Evolutionary conservation across 2,329 filamentous ascomycete genomes (phyloP).

Genomic region (Lasiodiplodia hormozganensis): DNA sequence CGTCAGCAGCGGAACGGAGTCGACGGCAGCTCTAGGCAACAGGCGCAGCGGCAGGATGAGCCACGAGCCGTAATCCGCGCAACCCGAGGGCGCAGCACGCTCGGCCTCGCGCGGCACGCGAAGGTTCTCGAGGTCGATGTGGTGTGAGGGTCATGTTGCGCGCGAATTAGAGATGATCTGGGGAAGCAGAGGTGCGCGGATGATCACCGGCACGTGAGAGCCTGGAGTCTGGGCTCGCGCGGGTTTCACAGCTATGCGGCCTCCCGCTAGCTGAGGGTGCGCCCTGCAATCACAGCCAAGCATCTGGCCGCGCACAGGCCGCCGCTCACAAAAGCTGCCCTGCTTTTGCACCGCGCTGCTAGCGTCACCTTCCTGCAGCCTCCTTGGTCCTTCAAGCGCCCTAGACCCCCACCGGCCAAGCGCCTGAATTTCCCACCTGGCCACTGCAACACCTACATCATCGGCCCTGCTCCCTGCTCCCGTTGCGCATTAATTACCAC

Average conservation of each 20-base stretch:
- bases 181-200: slow-evolving; percentile 13
- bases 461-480: slow-evolving; percentile 24
- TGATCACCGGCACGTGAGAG: slow-evolving; percentile 2
- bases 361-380: slow-evolving; percentile 11
- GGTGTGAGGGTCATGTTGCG: slow-evolving; percentile 16
- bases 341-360: slow-evolving; percentile 22
- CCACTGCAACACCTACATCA: slow-evolving; percentile 24
- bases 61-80: background rate
- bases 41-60: background rate
- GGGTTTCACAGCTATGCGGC: slow-evolving; percentile 23
- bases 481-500: slow-evolving; percentile 26
- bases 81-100: background rate
- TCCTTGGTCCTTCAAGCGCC: slow-evolving; percentile 19
- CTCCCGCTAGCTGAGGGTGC: slow-evolving; percentile 17
- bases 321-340: slow-evolving; percentile 7
- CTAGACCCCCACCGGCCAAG: slow-evolving; percentile 24
- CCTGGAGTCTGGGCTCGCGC: slow-evolving; percentile 7
- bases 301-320: slow-evolving; percentile 16
- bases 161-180: slow-evolving; percentile 11
- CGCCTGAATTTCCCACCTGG: slow-evolving; percentile 26
- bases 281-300: slow-evolving; percentile 23
- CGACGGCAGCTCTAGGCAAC: slow-evolving; percentile 2
- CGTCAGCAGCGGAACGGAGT: slow-evolving; percentile 17
- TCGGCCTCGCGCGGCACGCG: slow-evolving; percentile 3
- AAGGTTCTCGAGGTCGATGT: slow-evolving; percentile 4